These are phyloP conservation scores for Colletotrichum caudatum DNA, from an alignment of 2,329 filamentous ascomycete genomes.

Conservation along the genomic window DNA sequence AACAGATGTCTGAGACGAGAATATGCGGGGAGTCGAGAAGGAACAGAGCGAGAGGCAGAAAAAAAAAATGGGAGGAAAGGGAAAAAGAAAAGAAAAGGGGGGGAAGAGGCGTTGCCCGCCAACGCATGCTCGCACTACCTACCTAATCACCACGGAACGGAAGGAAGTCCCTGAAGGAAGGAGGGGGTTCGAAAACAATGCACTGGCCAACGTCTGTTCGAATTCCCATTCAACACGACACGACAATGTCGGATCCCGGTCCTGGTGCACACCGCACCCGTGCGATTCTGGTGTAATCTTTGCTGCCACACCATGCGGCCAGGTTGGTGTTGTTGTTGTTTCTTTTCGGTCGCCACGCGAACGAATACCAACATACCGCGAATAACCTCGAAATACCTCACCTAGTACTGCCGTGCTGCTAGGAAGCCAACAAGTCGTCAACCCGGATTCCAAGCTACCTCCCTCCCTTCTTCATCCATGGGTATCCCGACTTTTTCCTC, in stretches of 20 bases:
- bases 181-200: background rate
- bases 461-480: background rate
- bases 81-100: background rate
- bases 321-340: background rate
- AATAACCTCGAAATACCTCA: background rate
- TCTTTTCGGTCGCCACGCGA: background rate
- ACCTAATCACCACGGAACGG: no score
- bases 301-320: background rate
- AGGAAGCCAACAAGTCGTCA: background rate
- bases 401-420: slow-evolving; percentile 1
- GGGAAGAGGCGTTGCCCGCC: slow-evolving; percentile 20
- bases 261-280: background rate
- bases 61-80: no score
- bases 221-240: background rate
- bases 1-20: background rate
- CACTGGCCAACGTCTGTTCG: background rate
- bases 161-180: background rate
- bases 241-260: background rate
- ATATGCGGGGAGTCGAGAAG: background rate
- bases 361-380: background rate
- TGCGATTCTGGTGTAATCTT: background rate
- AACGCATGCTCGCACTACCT: slow-evolving; percentile 27
- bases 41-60: slow-evolving; percentile 24
- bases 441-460: background rate
- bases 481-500: background rate